Percentiles rank a stretch among this genome's conserved stretches.
phyloP scores from a whole-genome alignment of 345 rosid species.

The Arabis alpina region DNA sequence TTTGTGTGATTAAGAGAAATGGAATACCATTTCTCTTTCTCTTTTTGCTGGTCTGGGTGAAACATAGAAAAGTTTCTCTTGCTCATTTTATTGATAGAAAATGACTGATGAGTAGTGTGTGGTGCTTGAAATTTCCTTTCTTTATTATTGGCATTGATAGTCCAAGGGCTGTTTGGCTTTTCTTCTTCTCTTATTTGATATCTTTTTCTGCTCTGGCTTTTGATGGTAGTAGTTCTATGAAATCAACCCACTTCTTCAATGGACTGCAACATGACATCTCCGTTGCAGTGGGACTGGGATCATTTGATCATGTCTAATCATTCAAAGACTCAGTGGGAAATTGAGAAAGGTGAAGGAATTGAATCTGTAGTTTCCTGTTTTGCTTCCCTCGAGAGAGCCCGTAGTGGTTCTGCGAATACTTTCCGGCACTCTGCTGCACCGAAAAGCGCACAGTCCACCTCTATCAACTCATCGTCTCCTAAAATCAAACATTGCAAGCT shows the following conservation, averaged over 20 bases:
- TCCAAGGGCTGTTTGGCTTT: not conserved
- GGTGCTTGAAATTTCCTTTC: conserved; percentile 7
- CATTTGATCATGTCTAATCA: conserved; percentile 56
- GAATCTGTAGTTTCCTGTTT: conserved; percentile 62
- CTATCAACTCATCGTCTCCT: conserved; percentile 31
- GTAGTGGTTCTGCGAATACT: conserved; percentile 49
- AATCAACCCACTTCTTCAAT: conserved; percentile 53
- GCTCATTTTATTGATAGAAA: conserved; percentile 9
- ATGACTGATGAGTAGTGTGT: not conserved
- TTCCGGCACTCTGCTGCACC: conserved; percentile 51
- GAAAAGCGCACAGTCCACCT: conserved; percentile 35
- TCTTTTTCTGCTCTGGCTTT: conserved; percentile 13
- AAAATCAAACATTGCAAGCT: not conserved
- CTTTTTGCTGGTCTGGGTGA: conserved; percentile 41
- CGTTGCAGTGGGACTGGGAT: conserved; percentile 89
- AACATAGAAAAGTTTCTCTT: conserved; percentile 38
- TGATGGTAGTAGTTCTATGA: conserved; percentile 39
- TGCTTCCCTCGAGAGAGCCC: conserved; percentile 51
- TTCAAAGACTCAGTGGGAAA: conserved; percentile 58
- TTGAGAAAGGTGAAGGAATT: conserved; percentile 61
- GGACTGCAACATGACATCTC: conserved; percentile 76
- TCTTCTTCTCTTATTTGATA: conserved; percentile 10
- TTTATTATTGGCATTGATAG: conserved; percentile 15
- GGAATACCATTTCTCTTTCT: conserved; percentile 16
- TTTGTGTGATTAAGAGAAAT: conserved; percentile 40